Conservation (phyloP, 768 basidiomycete genomes). For the Wakefieldia striispora region DNA sequence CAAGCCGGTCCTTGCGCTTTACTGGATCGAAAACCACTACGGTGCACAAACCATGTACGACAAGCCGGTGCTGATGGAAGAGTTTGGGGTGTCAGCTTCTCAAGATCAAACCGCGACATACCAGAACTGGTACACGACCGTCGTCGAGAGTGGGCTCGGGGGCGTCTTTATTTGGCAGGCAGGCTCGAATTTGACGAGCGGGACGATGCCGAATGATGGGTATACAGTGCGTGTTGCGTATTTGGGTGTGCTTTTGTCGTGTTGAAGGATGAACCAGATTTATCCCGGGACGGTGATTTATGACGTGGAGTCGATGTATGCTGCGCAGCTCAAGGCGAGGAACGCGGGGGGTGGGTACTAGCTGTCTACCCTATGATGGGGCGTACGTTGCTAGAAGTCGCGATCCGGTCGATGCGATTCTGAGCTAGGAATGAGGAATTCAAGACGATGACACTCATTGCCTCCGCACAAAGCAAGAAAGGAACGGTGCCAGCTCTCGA, state of each 20-base stretch:
- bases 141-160: constrained; percentile 52
- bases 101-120: constrained; percentile 45
- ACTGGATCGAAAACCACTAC: constrained; percentile 56
- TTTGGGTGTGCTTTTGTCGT: too few relatives aligned
- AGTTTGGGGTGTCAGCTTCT: constrained; percentile 48
- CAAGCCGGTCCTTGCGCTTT: too few relatives aligned
- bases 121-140: constrained; percentile 49
- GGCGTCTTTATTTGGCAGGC: constrained; percentile 64
- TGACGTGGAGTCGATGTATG: constrained; percentile 8
- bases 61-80: constrained; percentile 67
- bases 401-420: too few relatives aligned
- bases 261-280: neutral
- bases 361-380: too few relatives aligned
- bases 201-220: constrained; percentile 51
- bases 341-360: too few relatives aligned
- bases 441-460: too few relatives aligned
- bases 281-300: constrained; percentile 12
- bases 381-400: too few relatives aligned
- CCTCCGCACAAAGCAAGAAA: too few relatives aligned
- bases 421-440: too few relatives aligned
- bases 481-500: too few relatives aligned
- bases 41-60: constrained; percentile 45
- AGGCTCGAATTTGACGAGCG: constrained; percentile 37
- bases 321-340: constrained; percentile 6
- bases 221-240: constrained; percentile 30